Evolutionary conservation across 1,139 yeast genomes (phyloP), one percentile per base, ranked within the genome.

Genomic region (Eremothecium coryli): DNA sequence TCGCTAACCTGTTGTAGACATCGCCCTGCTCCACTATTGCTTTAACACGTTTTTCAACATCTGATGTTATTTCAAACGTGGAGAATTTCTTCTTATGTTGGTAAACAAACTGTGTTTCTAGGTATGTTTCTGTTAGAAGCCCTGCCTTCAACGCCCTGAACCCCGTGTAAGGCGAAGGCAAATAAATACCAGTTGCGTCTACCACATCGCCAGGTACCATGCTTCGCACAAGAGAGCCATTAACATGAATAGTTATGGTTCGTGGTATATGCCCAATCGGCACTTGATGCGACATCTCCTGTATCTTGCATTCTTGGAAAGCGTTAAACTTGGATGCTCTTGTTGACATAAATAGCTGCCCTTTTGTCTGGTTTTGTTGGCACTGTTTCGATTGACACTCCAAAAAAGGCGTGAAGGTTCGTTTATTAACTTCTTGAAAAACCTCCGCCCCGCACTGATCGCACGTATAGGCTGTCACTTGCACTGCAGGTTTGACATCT

Each of bases 221-320:
- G 13, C 79, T 62, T 54, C 99, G 73, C 15, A 86, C 97, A 41
- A 93, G 65, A 40, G 84, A 80, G 20, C 99, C 99, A 51, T 82
- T 84, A 13, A 88, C 76, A 54, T 90, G 95, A 35, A 88, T 71
- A 4, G 82, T 73, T 43, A 93, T 65, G 26, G 86, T 65, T 52
- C 98, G 73, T 29, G 99, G 99, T 45, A 93, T 90, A 58, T 90
- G 96, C 31, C 98, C 98, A 15, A 88, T 93, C 0, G 99, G 98
- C 8, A 93, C 98, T 61, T 90, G 98, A 44, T 80, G 80, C 10
- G 98, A 85, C 58, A 90, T 64, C 62, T 93, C 99, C 63, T 93
- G 99, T 42, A 93, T 71, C 52, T 84, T 80, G 36, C 88, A 93
- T 52, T 93, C 98, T 62, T 93, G 99, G 66, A 88, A 93, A 4